A percentile compares a stretch with the other conserved stretches of the same genome.
phyloP scores from a whole-genome alignment of 495 filamentous ascomycete genomes.

The Articulospora tetracladia region DNA sequence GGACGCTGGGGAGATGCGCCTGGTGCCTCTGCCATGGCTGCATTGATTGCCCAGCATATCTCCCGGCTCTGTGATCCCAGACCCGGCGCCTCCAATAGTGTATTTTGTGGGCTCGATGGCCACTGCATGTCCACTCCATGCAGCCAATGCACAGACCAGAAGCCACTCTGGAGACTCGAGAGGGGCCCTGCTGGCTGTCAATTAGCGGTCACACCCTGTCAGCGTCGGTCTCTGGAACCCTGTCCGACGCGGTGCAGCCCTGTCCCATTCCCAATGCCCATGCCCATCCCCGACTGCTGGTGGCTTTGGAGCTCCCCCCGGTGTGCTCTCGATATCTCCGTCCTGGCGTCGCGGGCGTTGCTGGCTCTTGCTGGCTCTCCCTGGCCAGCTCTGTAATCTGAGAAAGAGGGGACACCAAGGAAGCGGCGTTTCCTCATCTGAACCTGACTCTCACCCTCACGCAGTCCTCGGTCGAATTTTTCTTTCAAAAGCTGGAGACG shows the following conservation, averaged over 20 bases:
- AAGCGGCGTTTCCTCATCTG: not conserved
- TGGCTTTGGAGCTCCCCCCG: too few relatives aligned
- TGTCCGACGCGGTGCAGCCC: not conserved
- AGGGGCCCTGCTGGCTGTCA: not conserved
- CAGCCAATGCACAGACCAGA: not conserved
- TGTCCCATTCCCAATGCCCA: too few relatives aligned
- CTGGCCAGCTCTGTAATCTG: not conserved
- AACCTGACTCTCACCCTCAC: not conserved
- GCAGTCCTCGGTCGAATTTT: not conserved
- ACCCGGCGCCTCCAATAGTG: constrained; percentile 14
- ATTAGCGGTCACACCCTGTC: not conserved
- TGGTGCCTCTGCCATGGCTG: constrained; percentile 1
- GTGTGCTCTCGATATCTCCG: too few relatives aligned
- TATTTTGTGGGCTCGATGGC: constrained; percentile 5
- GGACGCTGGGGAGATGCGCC: too few relatives aligned
- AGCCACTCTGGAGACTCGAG: not conserved
- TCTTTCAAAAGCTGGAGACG: not conserved
- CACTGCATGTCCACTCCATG: not conserved
- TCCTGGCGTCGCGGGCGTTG: not conserved
- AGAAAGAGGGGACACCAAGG: not conserved
- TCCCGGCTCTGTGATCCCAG: constrained; percentile 18
- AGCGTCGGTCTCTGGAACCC: not conserved
- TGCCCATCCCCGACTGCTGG: not conserved
- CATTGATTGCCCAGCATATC: not conserved
- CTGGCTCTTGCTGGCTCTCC: not conserved